Evolutionary conservation across 345 rosid species (phyloP).

Genomic region (Populus nigra): DNA sequence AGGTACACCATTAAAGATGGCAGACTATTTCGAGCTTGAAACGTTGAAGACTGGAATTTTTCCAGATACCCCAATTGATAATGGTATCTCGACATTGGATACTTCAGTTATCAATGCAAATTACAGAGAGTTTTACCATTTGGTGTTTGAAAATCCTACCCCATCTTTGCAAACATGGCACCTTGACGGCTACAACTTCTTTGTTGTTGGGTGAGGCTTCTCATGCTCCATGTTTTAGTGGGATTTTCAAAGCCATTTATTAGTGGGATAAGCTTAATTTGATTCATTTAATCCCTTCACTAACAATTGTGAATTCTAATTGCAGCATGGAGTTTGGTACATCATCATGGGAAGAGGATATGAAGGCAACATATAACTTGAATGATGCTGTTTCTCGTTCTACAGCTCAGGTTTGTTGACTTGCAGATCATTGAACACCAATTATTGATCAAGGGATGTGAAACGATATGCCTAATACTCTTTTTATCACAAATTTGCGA

Average conservation of each 20-base stretch:
- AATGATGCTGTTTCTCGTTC: constrained; percentile 36
- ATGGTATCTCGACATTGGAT: constrained; percentile 9
- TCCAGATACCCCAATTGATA: constrained; percentile 18
- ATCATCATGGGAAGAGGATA: constrained; percentile 26
- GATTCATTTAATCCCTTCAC: background rate
- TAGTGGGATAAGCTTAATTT: background rate
- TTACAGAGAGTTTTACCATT: constrained; percentile 34
- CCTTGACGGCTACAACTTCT: constrained; percentile 52
- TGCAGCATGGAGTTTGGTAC: constrained; percentile 32
- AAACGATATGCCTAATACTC: too few species aligned
- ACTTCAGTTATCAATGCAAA: constrained; percentile 31
- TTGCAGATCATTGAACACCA: background rate
- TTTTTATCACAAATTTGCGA: too few species aligned
- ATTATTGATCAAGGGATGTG: too few species aligned
- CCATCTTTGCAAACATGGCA: constrained; percentile 42
- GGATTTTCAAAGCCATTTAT: too few species aligned
- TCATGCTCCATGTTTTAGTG: background rate
- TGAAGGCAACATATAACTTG: constrained; percentile 25
- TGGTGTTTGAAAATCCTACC: constrained; percentile 41
- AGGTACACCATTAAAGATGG: constrained; percentile 42
- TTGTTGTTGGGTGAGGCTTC: constrained; percentile 39
- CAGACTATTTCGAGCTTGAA: constrained; percentile 31
- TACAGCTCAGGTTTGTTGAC: constrained; percentile 32
- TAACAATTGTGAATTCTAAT: background rate
- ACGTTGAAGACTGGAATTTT: constrained; percentile 16